Evolutionary conservation across 129 eudicot genomes (phyloP), one percentile per base, ranked within the genome.

Genomic region (Ambrosia trifida): DNA sequence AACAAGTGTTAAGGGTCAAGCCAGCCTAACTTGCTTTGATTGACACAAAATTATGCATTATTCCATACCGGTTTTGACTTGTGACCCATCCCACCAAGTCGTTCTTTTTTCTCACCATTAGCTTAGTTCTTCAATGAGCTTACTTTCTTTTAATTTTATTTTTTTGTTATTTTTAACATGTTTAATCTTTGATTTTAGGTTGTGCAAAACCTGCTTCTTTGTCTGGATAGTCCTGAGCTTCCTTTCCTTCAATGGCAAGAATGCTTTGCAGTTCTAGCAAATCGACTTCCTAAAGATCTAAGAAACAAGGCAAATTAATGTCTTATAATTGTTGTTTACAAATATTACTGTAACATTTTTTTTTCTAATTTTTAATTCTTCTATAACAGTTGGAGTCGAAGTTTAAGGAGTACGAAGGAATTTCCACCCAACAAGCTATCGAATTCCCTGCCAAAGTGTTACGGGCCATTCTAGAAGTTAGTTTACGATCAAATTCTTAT

Each of bases 171-270:
- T 2, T 53, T 53, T 19, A 53, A 18, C 60, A 19, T 8, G 32
- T 53, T 51, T 19, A 20, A 20, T 53, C 6, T 12, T 40, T 16
- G 11, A 38, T 78, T 54, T 14, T 76, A 95, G 99, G 99, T 90
- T 19, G 94, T 95, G 54, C 91, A 88, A 75, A 95, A 82, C 73
- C 77, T 95, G 84, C 96, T 95, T 49, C 85, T 76, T 75, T 95
- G 99, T 82, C 84, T 95, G 61, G 99, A 95, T 80, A 95, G 87
- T 78, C 99, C 99, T 0, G 89, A 90, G 84, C 96, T 95, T 56
- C 99, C 99, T 66, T 95, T 90, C 80, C 91, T 95, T 66, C 99
- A 95, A 70, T 95, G 99, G 99, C 99, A 95, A 85, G 99, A 95
- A 76, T 86, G 94, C 86, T 84, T 90, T 79, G 91, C 99, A 51